phyloP scores from a whole-genome alignment of 352 stramenopile genomes.

The Phytopythium ostracodes region DNA sequence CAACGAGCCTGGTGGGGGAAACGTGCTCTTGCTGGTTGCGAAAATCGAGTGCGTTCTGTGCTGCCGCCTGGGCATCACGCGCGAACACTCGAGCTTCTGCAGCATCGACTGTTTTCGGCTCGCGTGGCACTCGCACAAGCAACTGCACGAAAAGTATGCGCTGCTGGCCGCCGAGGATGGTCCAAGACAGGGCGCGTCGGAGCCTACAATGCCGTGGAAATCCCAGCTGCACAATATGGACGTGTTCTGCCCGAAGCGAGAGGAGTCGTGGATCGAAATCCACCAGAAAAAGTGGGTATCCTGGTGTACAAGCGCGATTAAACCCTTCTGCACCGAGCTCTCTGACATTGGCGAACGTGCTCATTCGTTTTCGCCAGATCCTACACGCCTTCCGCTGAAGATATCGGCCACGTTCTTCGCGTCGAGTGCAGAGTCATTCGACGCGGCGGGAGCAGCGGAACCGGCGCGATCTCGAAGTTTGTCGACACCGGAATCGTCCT shows the following conservation, averaged over 20 bases:
- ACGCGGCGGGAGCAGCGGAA: slow-evolving; percentile 22
- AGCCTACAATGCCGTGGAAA: slow-evolving; percentile 39
- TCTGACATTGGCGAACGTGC: not conserved
- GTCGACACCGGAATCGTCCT: slow-evolving; percentile 85
- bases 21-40: slow-evolving; percentile 64
- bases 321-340: not conserved
- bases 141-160: slow-evolving; percentile 41
- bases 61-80: slow-evolving; percentile 55
- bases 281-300: slow-evolving; percentile 55
- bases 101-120: slow-evolving; percentile 61
- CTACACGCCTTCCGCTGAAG: slow-evolving; percentile 58
- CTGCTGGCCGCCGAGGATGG: slow-evolving; percentile 15
- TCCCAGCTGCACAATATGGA: slow-evolving; percentile 59
- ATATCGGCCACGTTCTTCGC: slow-evolving; percentile 77
- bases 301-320: not conserved
- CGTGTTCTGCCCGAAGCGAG: slow-evolving; percentile 40
- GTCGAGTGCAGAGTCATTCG: slow-evolving; percentile 75
- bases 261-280: slow-evolving; percentile 61
- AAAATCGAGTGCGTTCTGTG: slow-evolving; percentile 73
- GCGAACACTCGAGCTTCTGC: slow-evolving; percentile 70
- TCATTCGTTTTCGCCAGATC: slow-evolving; percentile 18
- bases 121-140: slow-evolving; percentile 64
- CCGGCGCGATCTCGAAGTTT: slow-evolving; percentile 55
- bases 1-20: slow-evolving; percentile 46
- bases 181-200: slow-evolving; percentile 1